phyloP scores from a whole-genome alignment of 2,329 filamentous ascomycete genomes.

The Cladophialophora exuberans region DNA sequence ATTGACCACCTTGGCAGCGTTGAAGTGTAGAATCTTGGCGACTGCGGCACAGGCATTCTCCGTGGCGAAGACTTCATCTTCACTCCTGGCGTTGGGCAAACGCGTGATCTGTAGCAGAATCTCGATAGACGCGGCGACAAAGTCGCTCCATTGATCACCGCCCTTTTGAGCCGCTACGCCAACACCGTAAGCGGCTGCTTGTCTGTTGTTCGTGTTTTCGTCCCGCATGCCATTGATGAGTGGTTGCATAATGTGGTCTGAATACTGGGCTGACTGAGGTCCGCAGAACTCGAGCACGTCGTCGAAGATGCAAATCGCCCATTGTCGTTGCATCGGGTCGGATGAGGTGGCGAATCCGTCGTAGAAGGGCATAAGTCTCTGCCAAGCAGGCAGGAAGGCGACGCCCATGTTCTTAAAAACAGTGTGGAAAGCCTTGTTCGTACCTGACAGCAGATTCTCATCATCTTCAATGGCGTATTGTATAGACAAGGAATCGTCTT shows the following conservation, averaged over 20 bases:
- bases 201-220: conserved; percentile 83
- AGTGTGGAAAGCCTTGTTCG: conserved; percentile 99
- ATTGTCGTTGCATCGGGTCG: conserved; percentile 92
- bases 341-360: conserved; percentile 72
- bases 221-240: conserved; percentile 86
- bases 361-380: conserved; percentile 82
- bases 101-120: conserved; percentile 83
- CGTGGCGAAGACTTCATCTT: conserved; percentile 95
- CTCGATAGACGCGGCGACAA: conserved; percentile 77
- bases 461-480: conserved; percentile 95
- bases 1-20: conserved; percentile 74
- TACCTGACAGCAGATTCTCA: conserved; percentile 92
- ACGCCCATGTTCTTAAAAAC: conserved; percentile 96
- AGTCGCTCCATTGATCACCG: conserved; percentile 83
- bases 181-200: conserved; percentile 94
- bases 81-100: conserved; percentile 77
- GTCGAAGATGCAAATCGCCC: conserved; percentile 98
- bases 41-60: conserved; percentile 97
- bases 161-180: conserved; percentile 94
- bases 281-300: conserved; percentile 98
- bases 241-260: conserved; percentile 82
- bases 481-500: conserved; percentile 85
- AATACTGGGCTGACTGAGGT: conserved; percentile 82
- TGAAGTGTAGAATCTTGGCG: conserved; percentile 95
- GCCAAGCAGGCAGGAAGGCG: conserved; percentile 84